Evolutionary conservation across 768 basidiomycete genomes (phyloP).

Genomic region (Boletellus sp.): DNA sequence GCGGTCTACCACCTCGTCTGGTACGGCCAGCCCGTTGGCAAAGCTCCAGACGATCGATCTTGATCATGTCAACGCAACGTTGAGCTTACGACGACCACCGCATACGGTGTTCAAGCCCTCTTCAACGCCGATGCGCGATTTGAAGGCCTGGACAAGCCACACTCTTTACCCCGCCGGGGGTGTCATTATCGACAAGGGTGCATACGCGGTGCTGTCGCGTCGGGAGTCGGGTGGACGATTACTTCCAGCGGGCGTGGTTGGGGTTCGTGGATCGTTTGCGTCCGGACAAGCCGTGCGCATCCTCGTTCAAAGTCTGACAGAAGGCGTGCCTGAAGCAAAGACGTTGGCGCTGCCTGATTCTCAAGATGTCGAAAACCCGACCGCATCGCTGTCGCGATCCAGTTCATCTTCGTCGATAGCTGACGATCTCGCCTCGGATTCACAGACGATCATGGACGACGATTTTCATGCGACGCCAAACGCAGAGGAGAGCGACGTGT

Average conservation of each 20-base stretch:
- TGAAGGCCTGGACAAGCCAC: constrained; percentile 97
- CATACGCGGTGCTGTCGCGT: constrained; percentile 78
- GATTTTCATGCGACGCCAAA: constrained; percentile 27
- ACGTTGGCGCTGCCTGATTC: constrained; percentile 23
- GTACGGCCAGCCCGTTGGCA: constrained; percentile 24
- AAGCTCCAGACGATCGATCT: constrained; percentile 24
- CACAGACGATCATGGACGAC: constrained; percentile 29
- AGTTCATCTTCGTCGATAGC: constrained; percentile 33
- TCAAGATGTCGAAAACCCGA: constrained; percentile 19
- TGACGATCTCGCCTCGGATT: constrained; percentile 25
- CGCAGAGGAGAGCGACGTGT: constrained; percentile 44
- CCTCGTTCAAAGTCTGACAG: constrained; percentile 46
- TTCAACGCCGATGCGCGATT: constrained; percentile 66
- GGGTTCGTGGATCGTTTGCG: constrained; percentile 85
- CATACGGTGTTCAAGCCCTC: constrained; percentile 89
- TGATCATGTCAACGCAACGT: constrained; percentile 19
- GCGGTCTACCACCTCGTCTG: constrained; percentile 35
- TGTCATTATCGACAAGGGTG: constrained; percentile 86
- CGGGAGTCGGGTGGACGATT: constrained; percentile 87
- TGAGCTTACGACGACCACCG: constrained; percentile 50
- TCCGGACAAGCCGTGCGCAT: constrained; percentile 93
- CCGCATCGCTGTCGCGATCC: constrained; percentile 38
- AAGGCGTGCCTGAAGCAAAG: constrained; percentile 22
- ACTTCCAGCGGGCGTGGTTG: constrained; percentile 87
- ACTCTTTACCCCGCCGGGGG: constrained; percentile 87